Evolutionary conservation across 1,284 basidiomycete genomes (phyloP).

Genomic region (Trichosporon ovoides): DNA sequence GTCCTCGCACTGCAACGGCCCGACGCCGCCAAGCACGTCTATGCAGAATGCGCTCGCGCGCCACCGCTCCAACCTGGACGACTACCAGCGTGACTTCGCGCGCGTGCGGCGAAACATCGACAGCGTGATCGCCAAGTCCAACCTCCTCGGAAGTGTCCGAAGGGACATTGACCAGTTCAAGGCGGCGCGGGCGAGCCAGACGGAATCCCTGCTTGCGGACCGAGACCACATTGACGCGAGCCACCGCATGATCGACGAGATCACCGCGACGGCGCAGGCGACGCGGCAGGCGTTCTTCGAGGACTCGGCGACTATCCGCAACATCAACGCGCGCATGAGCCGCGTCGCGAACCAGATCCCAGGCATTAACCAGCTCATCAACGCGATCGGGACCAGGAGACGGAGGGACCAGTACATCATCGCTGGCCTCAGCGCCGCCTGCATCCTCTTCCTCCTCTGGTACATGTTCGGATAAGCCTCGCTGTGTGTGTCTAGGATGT

Average conservation of each 20-base stretch:
- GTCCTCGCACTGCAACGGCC: constrained; percentile 61
- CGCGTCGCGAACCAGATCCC: constrained; percentile 80
- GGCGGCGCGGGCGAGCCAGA: constrained; percentile 61
- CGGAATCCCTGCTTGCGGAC: constrained; percentile 82
- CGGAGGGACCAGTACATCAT: constrained; percentile 86
- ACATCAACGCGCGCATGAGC: constrained; percentile 77
- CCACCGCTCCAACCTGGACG: constrained; percentile 82
- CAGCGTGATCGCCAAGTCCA: constrained; percentile 75
- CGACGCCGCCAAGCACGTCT: constrained; percentile 69
- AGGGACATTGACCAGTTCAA: constrained; percentile 92
- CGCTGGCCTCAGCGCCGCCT: constrained; percentile 77
- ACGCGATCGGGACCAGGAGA: constrained; percentile 86
- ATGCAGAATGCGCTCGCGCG: constrained; percentile 85
- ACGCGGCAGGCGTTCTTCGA: constrained; percentile 90
- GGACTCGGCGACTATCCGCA: constrained; percentile 68
- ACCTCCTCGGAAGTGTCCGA: constrained; percentile 79
- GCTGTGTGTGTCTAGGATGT: background rate
- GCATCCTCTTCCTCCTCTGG: constrained; percentile 70
- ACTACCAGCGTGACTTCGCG: constrained; percentile 74
- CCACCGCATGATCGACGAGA: constrained; percentile 89
- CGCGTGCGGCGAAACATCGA: constrained; percentile 81
- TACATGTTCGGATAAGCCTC: constrained; percentile 59
- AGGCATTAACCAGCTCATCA: constrained; percentile 83
- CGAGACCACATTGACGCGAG: constrained; percentile 83
- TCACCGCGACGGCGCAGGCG: constrained; percentile 85